Conservation (phyloP, 345 rosid species). For the Hibiscus syriacus region DNA sequence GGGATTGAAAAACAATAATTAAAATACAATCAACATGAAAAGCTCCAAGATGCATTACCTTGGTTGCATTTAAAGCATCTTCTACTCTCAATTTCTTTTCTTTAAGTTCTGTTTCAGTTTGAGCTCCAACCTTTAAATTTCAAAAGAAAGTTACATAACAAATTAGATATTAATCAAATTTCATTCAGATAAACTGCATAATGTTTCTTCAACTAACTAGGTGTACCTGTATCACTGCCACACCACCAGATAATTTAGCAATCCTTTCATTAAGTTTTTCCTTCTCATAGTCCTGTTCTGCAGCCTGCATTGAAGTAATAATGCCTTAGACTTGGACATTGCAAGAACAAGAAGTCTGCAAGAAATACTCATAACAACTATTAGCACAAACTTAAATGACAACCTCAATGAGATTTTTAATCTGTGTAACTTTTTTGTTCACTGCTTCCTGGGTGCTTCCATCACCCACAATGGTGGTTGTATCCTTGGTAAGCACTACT, state of each 20-base stretch:
- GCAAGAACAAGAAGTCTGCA: neutral
- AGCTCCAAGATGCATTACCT: constrained; percentile 32
- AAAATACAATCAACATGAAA: neutral
- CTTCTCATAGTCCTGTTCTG: constrained; percentile 91
- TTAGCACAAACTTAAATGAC: neutral
- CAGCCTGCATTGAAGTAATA: constrained; percentile 38
- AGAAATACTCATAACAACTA: neutral
- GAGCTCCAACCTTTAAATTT: constrained; percentile 60
- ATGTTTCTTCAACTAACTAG: neutral
- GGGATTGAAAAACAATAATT: neutral
- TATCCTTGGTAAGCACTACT: constrained; percentile 92
- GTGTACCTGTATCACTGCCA: constrained; percentile 72
- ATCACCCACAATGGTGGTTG: constrained; percentile 87
- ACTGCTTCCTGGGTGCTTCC: constrained; percentile 97
- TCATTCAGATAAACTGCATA: neutral
- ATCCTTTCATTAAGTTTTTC: constrained; percentile 93
- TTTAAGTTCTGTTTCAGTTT: constrained; percentile 87
- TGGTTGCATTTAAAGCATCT: constrained; percentile 97
- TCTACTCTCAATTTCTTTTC: constrained; percentile 97
- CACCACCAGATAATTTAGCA: constrained; percentile 88
- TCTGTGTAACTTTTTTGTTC: constrained; percentile 82
- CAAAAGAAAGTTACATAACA: constrained; percentile 4
- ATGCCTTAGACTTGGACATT: neutral
- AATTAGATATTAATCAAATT: neutral
- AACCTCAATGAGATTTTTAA: constrained; percentile 87